Evolutionary conservation across 257 asterid species (phyloP).

Genomic region (Jaltomata sinuosa): DNA sequence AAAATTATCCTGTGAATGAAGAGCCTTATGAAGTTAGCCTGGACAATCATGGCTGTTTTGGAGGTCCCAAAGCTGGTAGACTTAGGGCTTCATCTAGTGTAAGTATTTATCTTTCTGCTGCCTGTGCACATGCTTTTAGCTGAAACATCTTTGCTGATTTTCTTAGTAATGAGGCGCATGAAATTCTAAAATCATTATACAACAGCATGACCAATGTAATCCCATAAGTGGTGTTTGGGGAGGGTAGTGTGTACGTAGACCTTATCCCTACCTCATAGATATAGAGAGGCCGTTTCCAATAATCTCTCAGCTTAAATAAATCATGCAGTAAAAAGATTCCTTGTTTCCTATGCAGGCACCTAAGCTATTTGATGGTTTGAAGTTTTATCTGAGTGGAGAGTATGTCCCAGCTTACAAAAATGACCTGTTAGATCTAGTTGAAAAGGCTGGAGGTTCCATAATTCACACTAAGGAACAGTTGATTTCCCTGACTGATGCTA

Average conservation of each 20-base stretch:
- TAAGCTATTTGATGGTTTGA: conserved; percentile 51
- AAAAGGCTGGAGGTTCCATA: conserved; percentile 60
- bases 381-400: conserved; percentile 56
- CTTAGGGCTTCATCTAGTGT: conserved; percentile 46
- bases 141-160: neutral
- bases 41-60: conserved; percentile 72
- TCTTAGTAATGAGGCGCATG: neutral
- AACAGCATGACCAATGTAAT: neutral
- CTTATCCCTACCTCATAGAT: neutral
- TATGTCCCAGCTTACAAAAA: conserved; percentile 46
- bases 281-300: neutral
- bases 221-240: neutral
- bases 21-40: conserved; percentile 62
- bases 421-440: conserved; percentile 50
- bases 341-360: conserved; percentile 43
- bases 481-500: neutral
- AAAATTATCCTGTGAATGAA: conserved; percentile 44
- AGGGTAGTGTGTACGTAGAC: neutral
- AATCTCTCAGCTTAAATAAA: neutral
- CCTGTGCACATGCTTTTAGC: neutral
- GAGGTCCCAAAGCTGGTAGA: conserved; percentile 82
- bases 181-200: neutral
- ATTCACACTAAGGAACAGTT: conserved; percentile 32
- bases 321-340: neutral
- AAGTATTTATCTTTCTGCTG: conserved; percentile 14